A percentile compares a stretch with the other conserved stretches of the same genome.
Evolutionary conservation across 257 asterid genomes (phyloP).

Genomic region (Plantago ovata): DNA sequence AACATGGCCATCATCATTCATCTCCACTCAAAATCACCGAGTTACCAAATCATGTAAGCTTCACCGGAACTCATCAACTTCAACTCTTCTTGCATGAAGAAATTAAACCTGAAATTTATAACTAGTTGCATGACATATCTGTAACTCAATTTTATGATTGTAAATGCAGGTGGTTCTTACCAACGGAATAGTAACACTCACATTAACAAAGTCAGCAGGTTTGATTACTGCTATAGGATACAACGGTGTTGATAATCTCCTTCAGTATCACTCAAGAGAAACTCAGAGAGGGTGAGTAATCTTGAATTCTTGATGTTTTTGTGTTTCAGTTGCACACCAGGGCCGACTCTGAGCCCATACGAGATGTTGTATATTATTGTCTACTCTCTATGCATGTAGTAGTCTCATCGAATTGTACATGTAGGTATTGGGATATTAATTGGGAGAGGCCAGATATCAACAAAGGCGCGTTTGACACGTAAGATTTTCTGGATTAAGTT

Average conservation of each 20-base stretch:
- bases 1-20: too few relatives aligned
- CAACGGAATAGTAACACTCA: constrained; percentile 47
- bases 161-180: constrained; percentile 47
- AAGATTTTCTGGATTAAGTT: neutral
- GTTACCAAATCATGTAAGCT: neutral
- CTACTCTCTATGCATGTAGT: too few relatives aligned
- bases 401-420: neutral
- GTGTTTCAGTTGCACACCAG: too few relatives aligned
- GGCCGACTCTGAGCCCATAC: too few relatives aligned
- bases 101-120: too few relatives aligned
- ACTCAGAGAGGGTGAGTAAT: constrained; percentile 44
- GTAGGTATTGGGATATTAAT: constrained; percentile 67
- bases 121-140: too few relatives aligned
- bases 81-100: too few relatives aligned
- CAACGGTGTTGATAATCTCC: constrained; percentile 37
- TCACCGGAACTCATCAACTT: too few relatives aligned
- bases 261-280: constrained; percentile 29
- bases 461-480: constrained; percentile 30
- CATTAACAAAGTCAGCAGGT: constrained; percentile 45
- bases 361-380: too few relatives aligned
- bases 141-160: neutral
- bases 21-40: neutral
- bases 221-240: constrained; percentile 36
- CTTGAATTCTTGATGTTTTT: neutral
- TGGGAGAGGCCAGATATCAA: constrained; percentile 45